These are phyloP conservation scores for Phytopythium cucurbitacearum DNA, from an alignment of 352 stramenopile genomes.

Conservation along the genomic window DNA sequence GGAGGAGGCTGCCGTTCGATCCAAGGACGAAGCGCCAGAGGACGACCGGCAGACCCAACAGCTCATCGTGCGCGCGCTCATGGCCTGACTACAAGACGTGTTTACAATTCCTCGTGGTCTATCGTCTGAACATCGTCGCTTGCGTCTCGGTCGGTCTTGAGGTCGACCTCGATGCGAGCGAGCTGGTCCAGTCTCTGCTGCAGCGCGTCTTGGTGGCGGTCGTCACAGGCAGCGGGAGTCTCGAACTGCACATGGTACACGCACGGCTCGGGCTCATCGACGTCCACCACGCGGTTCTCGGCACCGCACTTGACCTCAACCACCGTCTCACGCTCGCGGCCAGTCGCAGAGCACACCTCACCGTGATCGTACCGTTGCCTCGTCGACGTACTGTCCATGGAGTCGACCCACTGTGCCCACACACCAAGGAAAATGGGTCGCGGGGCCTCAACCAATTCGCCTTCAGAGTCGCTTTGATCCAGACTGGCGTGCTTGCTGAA, in stretches of 20 bases:
- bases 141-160: not conserved
- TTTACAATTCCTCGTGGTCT: slow-evolving; percentile 24
- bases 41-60: slow-evolving; percentile 6
- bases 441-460: slow-evolving; percentile 17
- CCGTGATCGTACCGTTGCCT: slow-evolving; percentile 72
- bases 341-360: slow-evolving; percentile 79
- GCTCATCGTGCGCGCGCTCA: slow-evolving; percentile 10
- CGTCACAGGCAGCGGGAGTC: slow-evolving; percentile 51
- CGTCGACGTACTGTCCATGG: slow-evolving; percentile 18
- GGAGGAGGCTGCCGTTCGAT: slow-evolving; percentile 26
- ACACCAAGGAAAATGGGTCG: slow-evolving; percentile 41
- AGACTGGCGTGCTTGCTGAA: slow-evolving; percentile 24
- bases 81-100: slow-evolving; percentile 3
- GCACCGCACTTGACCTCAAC: slow-evolving; percentile 78
- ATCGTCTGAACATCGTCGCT: not conserved
- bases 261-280: slow-evolving; percentile 91
- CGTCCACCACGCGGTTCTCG: slow-evolving; percentile 68
- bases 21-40: not conserved
- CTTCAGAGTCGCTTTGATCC: slow-evolving; percentile 9
- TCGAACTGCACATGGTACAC: slow-evolving; percentile 85
- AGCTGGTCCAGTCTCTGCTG: slow-evolving; percentile 9
- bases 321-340: slow-evolving; percentile 56
- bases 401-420: slow-evolving; percentile 56
- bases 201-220: slow-evolving; percentile 14
- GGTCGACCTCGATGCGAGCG: slow-evolving; percentile 8